phyloP scores from a whole-genome alignment of 768 basidiomycete species.

The Tylopilus balloui region DNA sequence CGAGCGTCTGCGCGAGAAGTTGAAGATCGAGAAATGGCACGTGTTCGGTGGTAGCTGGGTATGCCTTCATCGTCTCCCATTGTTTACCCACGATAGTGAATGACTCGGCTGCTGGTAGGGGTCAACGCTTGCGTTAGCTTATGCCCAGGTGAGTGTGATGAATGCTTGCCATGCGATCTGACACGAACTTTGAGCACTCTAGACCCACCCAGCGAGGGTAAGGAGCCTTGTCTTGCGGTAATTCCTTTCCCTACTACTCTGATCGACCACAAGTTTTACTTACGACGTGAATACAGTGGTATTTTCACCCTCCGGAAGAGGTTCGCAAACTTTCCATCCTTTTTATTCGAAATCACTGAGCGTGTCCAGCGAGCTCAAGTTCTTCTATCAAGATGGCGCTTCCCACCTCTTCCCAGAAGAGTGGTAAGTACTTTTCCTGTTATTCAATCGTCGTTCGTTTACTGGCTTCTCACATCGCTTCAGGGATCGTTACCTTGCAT shows the following conservation, averaged over 20 bases:
- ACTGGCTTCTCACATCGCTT: background rate
- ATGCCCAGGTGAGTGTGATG: slow-evolving; percentile 60
- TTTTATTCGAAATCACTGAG: background rate
- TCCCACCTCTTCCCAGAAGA: slow-evolving; percentile 84
- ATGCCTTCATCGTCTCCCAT: slow-evolving; percentile 15
- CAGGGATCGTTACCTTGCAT: slow-evolving; percentile 81
- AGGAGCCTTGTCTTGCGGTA: slow-evolving; percentile 75
- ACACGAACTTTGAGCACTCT: slow-evolving; percentile 2
- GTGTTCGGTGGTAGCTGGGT: slow-evolving; percentile 96
- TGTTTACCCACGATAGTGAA: background rate
- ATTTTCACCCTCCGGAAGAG: slow-evolving; percentile 85
- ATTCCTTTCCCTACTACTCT: slow-evolving; percentile 11
- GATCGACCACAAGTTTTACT: background rate
- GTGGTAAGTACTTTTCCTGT: slow-evolving; percentile 47
- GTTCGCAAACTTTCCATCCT: slow-evolving; percentile 30
- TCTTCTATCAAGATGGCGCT: slow-evolving; percentile 89
- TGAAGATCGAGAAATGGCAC: slow-evolving; percentile 83
- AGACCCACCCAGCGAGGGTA: slow-evolving; percentile 80
- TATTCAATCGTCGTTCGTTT: background rate
- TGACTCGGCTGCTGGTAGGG: slow-evolving; percentile 48
- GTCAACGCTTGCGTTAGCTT: slow-evolving; percentile 80
- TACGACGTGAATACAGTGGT: slow-evolving; percentile 45
- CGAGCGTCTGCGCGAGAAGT: slow-evolving; percentile 72
- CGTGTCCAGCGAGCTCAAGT: slow-evolving; percentile 61
- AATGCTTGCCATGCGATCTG: background rate